Evolutionary conservation across 2,329 filamentous ascomycete genomes (phyloP), one percentile per base, ranked within the genome.

Genomic region (Beauveria rudraprayagi): DNA sequence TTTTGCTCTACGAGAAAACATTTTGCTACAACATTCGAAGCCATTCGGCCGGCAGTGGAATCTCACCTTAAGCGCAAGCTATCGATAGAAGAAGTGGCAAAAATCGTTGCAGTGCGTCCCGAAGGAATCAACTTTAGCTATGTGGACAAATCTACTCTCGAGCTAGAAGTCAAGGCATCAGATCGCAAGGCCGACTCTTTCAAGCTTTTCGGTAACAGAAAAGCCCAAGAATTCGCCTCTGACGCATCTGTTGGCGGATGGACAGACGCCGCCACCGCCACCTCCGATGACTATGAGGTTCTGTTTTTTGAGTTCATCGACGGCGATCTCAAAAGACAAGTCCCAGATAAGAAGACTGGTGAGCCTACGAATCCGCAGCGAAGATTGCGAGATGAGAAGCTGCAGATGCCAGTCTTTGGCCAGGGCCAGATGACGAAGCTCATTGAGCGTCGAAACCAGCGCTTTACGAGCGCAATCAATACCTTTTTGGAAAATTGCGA

Each of bases 1-100:
- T 97, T 99, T 70, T 96, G 91, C 76, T 94, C 87, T 70, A 93
- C 93, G 1, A 86, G 94, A 51, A 97, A 96, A 71, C 90, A 97
- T 68, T 81, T 97, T 30, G 87, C 90, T 0, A 97, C 94, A 0
- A 97, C 93, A 0, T 91, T 97, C 66, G 89, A 94, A 17, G 96
- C 89, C 6, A 89, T 99, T 52, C 91, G 87, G 67, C 83, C 85
- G 9, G 84, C 93, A 0, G 93, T 97, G 1, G 91, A 97, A 72
- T 84, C 83, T 0, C 91, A 97, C 70, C 92, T 86, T 63, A 87
- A 89, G 67, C 82, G 84, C 26, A 78, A 85, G 19, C 74, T 99
- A 47, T 78, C 79, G 0, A 76, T 94, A 22, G 86, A 89, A 63
- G 92, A 97, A 75, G 85, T 97, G 19, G 91, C 92, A 1, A 84